Conservation (phyloP, 2,329 filamentous ascomycete genomes). For the Cucurbitaria berberidis region DNA sequence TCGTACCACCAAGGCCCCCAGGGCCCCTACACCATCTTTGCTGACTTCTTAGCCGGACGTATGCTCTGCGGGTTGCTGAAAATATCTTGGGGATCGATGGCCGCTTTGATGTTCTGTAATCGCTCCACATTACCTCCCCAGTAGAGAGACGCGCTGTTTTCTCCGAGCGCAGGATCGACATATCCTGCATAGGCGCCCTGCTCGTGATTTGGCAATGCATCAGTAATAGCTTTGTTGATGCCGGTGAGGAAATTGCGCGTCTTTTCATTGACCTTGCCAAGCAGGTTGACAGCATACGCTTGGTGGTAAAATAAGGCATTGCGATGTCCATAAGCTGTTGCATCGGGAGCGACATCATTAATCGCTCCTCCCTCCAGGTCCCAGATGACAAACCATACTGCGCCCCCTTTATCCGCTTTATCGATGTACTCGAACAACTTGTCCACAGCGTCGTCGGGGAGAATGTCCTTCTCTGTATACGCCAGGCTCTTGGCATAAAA, state of each 20-base stretch:
- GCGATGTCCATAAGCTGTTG: constrained; percentile 44
- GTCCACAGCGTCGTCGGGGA: constrained; percentile 39
- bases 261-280: constrained; percentile 41
- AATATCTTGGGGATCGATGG: constrained; percentile 48
- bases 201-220: constrained; percentile 37
- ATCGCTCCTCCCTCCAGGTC: constrained; percentile 44
- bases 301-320: constrained; percentile 45
- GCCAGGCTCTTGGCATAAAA: constrained; percentile 47
- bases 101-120: constrained; percentile 48
- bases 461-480: constrained; percentile 40
- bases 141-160: constrained; percentile 54
- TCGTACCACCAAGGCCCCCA: neutral
- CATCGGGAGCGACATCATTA: constrained; percentile 39
- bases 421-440: constrained; percentile 43
- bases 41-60: constrained; percentile 20
- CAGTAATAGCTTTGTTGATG: constrained; percentile 48
- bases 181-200: constrained; percentile 61
- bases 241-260: constrained; percentile 50
- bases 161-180: constrained; percentile 56
- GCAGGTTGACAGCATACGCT: constrained; percentile 46
- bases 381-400: constrained; percentile 45
- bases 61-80: constrained; percentile 48
- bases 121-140: constrained; percentile 49
- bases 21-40: neutral
- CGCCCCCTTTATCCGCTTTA: constrained; percentile 38